A percentile compares a stretch with the other conserved stretches of the same genome.
Conservation (phyloP, 2,329 filamentous ascomycete genomes). For the Canariomyces notabilis region DNA sequence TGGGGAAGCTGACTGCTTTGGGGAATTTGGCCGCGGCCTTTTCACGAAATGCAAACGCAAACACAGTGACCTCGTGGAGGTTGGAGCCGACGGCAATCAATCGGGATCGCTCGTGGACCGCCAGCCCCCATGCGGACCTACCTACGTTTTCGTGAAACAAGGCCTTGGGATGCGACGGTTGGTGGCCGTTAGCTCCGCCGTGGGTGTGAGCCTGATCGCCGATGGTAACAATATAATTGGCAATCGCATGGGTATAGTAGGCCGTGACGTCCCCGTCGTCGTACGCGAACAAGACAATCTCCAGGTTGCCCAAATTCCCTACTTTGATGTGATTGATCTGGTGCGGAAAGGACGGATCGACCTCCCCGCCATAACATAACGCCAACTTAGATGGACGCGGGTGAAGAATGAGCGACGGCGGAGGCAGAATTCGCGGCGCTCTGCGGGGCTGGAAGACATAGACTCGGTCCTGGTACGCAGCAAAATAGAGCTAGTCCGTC, state of each 20-base stretch:
- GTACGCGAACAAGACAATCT: slow-evolving; percentile 62
- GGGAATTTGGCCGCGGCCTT: slow-evolving; percentile 2
- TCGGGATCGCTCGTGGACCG: slow-evolving; percentile 74
- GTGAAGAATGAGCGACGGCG: slow-evolving; percentile 47
- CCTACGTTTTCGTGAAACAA: slow-evolving; percentile 76
- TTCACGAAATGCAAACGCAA: slow-evolving; percentile 40
- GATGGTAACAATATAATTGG: slow-evolving; percentile 36
- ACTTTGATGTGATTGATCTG: slow-evolving; percentile 65
- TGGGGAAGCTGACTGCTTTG: slow-evolving; percentile 21
- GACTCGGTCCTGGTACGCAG: slow-evolving; percentile 52
- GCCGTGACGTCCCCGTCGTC: slow-evolving; percentile 73
- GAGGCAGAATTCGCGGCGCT: slow-evolving; percentile 45
- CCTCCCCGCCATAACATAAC: slow-evolving; percentile 42
- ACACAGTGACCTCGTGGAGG: slow-evolving; percentile 49
- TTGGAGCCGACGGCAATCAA: slow-evolving; percentile 86
- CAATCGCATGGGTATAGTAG: slow-evolving; percentile 58
- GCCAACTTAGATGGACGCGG: slow-evolving; percentile 39
- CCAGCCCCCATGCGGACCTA: slow-evolving; percentile 80
- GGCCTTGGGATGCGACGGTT: slow-evolving; percentile 22
- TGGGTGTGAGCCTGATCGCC: not conserved
- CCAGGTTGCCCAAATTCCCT: slow-evolving; percentile 63
- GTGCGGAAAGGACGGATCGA: slow-evolving; percentile 51
- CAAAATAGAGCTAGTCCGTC: slow-evolving; percentile 54
- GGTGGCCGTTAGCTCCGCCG: not conserved
- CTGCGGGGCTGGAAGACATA: slow-evolving; percentile 51